Base-by-base conservation (phyloP, 2,329 filamentous ascomycete genomes). In the Beauveria pseudobassiana region DNA sequence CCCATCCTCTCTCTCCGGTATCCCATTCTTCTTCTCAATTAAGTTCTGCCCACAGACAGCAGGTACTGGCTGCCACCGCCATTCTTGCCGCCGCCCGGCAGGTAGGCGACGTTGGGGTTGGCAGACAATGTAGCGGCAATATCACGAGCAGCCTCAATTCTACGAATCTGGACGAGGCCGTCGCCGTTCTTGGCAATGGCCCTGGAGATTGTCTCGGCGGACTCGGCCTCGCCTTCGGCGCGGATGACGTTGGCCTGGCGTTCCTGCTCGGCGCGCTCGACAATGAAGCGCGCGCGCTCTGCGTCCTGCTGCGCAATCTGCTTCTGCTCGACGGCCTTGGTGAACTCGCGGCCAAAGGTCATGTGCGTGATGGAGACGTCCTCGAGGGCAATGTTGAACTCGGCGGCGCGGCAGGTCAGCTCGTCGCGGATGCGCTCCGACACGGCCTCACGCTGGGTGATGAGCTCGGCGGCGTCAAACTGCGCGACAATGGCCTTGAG, bases 341-440 rank as follows among this genome's bases (percentile, higher is more conserved):
- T 99, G 83, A 99, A 99, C 78, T 99, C 95, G 77, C 93, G 93
- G 69, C 95, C 95, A 75, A 99, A 99, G 59, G 95, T 99, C 95
- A 99, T 99, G 84, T 99, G 95, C 64, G 95, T 99, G 77, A 99
- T 99, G 73, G 91, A 96, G 64, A 99, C 95, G 73, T 99, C 95
- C 79, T 99, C 95, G 59, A 99, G 90, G 30, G 92, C 91, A 73
- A 99, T 99, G 83, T 99, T 96, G 87, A 99, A 99, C 77, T 99
- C 95, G 71, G 88, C 81, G 53, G 95, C 95, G 71, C 95, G 93
- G 80, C 89, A 92, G 73, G 95, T 88, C 55, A 99, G 87, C 75
- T 99, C 95, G 69, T 84, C 83, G 64, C 91, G 92, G 82, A 99
- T 99, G 71, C 93, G 90, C 77, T 97, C 89, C 67, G 89, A 93